Evolutionary conservation across 768 basidiomycete species (phyloP).

Genomic region (Psilocybe sp.): DNA sequence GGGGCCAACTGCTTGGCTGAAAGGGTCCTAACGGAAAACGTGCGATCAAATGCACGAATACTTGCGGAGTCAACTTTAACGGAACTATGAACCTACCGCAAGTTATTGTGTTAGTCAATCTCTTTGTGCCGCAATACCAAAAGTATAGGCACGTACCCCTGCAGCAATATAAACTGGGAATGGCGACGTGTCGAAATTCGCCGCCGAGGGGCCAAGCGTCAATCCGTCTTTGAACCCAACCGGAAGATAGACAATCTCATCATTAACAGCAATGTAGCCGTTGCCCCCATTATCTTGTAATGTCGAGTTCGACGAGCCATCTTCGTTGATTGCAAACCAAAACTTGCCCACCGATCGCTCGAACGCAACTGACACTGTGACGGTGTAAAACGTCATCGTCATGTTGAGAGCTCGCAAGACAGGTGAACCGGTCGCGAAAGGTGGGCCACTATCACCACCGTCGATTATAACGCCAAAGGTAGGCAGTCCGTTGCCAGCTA

Average conservation of each 20-base stretch:
- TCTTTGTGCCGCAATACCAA: too few species aligned
- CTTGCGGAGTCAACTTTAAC: too few species aligned
- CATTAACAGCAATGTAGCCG: neutral
- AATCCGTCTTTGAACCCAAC: neutral
- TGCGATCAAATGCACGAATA: neutral
- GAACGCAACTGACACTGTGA: neutral
- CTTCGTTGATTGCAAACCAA: constrained; percentile 1
- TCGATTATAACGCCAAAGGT: too few species aligned
- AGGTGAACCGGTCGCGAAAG: neutral
- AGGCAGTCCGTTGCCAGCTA: too few species aligned
- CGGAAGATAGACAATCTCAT: neutral
- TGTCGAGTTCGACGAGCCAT: neutral
- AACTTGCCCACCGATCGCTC: neutral
- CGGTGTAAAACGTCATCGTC: neutral
- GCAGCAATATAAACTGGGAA: too few species aligned
- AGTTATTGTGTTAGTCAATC: too few species aligned
- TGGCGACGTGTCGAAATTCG: too few species aligned
- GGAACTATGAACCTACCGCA: too few species aligned
- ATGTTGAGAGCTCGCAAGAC: neutral
- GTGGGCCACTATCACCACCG: neutral
- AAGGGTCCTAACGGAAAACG: neutral
- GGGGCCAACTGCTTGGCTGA: neutral
- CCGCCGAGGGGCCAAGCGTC: neutral
- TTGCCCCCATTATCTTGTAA: constrained; percentile 1
- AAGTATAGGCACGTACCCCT: too few species aligned